Conservation (phyloP, 139 green algal species). For the Closterium sp. region DNA sequence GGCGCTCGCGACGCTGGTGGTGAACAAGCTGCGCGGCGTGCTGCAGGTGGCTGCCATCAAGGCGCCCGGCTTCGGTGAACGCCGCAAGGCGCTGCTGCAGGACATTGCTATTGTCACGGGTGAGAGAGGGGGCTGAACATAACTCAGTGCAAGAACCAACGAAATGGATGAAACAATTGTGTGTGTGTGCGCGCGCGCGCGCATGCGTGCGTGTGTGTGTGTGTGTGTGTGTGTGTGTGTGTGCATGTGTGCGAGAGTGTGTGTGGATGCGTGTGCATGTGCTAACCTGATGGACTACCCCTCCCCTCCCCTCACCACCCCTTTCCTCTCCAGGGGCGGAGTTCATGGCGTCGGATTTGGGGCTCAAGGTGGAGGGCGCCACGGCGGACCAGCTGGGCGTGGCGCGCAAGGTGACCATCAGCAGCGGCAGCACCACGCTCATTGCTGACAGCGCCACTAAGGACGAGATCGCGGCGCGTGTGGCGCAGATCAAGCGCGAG, state of each 20-base stretch:
- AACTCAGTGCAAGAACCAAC: too few species aligned
- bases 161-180: too few species aligned
- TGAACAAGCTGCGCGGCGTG: conserved; percentile 98
- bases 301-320: too few species aligned
- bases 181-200: background rate
- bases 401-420: conserved; percentile 86
- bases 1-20: conserved; percentile 95
- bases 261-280: too few species aligned
- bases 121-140: too few species aligned
- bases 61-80: conserved; percentile 84
- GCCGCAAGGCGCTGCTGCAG: conserved; percentile 80
- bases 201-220: too few species aligned
- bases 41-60: conserved; percentile 88
- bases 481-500: conserved; percentile 96
- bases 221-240: too few species aligned
- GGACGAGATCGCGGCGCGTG: conserved; percentile 94
- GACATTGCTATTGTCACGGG: conserved; percentile 68
- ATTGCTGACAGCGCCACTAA: conserved; percentile 91
- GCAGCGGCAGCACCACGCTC: conserved; percentile 77
- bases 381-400: conserved; percentile 87
- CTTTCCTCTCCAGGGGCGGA: conserved; percentile 75
- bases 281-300: background rate
- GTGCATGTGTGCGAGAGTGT: too few species aligned
- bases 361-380: conserved; percentile 71
- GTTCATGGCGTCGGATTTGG: conserved; percentile 93